Evolutionary conservation across 2,329 filamentous ascomycete species (phyloP), one percentile per base, ranked within the genome.

Genomic region (Neonectria hederae): DNA sequence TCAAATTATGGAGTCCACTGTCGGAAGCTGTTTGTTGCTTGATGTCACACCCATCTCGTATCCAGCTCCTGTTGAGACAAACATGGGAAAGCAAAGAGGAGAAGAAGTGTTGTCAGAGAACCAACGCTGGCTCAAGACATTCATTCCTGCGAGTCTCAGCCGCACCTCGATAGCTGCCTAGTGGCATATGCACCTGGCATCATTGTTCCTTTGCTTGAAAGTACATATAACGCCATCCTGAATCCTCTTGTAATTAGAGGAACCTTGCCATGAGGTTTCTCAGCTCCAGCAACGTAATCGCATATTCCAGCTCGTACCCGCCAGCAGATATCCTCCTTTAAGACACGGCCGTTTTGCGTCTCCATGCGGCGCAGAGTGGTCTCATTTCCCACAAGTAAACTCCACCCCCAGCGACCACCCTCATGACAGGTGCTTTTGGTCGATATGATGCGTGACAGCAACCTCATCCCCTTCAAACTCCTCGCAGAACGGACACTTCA

Each of bases 371-470:
- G 28, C n/a, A 30, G 19, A 52, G 26, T 26, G 19, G n/a, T n/a
- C 38, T 11, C n/a, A 42, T 10, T 9, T 2, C 38, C 38, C 38
- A 21, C 5, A 5, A 21, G 38, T 42, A 10, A 9, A 10, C 21
- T 42, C 38, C n/a, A 21, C 13, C 5, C 51, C 8, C 9, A 8
- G 22, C 32, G n/a, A 24, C 54, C 59, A 24, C 54, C 59, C 46
- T 68, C 59, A 76, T 10, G 65, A 69, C 54, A 80, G 60, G 63
- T 81, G 79, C 48, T 73, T 68, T 26, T 68, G 68, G 21, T 81
- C 86, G 63, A 92, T 88, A 71, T 93, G 90, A 76, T 90, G 84
- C 10, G 86, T 86, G 10, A 93, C 89, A 9, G 90, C 90, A 1
- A 81, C 79, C 70, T 90, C 90, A 68, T 93, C 90, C 1, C 90